A percentile compares a stretch with the other conserved stretches of the same genome.
These are phyloP conservation scores for Hemisphaericaspora nanyangensis DNA, from an alignment of 805 yeast species.

Conservation along the genomic window DNA sequence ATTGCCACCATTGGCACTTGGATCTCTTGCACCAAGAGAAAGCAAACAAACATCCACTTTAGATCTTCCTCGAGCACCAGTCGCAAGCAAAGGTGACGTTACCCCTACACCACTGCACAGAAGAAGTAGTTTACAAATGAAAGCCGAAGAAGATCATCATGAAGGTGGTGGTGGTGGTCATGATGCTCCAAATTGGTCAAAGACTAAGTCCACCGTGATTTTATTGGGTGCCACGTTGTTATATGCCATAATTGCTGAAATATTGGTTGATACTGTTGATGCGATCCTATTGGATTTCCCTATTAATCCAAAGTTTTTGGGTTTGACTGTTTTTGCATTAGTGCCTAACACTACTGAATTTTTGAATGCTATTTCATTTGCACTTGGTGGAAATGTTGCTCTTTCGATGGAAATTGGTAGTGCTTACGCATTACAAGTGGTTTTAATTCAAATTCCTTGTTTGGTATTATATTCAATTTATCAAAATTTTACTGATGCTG, in stretches of 20 bases:
- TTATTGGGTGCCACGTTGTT: slow-evolving; percentile 78
- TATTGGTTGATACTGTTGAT: slow-evolving; percentile 89
- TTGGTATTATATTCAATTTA: slow-evolving; percentile 71
- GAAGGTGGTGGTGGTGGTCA: slow-evolving; percentile 62
- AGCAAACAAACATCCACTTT: background rate
- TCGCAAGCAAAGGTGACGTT: background rate
- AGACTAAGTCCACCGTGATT: slow-evolving; percentile 76
- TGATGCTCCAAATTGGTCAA: slow-evolving; percentile 97
- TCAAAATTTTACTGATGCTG: slow-evolving; percentile 37
- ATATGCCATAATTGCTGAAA: slow-evolving; percentile 93
- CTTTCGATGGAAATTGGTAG: slow-evolving; percentile 96
- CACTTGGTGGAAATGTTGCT: slow-evolving; percentile 93
- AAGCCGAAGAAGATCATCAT: slow-evolving; percentile 13
- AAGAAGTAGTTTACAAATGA: background rate
- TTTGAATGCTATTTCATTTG: slow-evolving; percentile 94
- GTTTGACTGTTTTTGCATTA: slow-evolving; percentile 89
- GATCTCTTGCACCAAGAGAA: background rate
- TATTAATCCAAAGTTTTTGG: slow-evolving; percentile 87
- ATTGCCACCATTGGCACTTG: slow-evolving; percentile 15
- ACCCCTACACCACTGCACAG: background rate
- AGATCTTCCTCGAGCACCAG: background rate
- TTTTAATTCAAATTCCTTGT: slow-evolving; percentile 88
- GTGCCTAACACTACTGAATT: slow-evolving; percentile 98
- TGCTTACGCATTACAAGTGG: slow-evolving; percentile 95
- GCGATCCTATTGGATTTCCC: slow-evolving; percentile 73